Evolutionary conservation across 2,329 filamentous ascomycete genomes (phyloP).

Genomic region (Scedosporium aurantiacum): DNA sequence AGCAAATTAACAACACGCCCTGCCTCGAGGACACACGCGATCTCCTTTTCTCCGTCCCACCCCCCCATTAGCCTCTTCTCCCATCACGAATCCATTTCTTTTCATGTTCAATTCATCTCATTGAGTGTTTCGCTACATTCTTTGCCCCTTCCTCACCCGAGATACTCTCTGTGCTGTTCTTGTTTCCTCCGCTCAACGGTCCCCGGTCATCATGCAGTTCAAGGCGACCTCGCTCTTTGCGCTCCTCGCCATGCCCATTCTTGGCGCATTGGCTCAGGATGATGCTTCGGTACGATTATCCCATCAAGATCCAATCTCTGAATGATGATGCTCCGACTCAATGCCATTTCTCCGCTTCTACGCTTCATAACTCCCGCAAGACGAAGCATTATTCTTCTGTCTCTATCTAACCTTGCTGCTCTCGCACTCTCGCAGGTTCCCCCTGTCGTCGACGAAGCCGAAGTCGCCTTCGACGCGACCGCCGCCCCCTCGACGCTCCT

Average conservation of each 20-base stretch:
- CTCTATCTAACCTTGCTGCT: too few species aligned
- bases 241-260: slow-evolving; percentile 57
- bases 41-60: neutral
- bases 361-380: neutral
- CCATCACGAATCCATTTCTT: neutral
- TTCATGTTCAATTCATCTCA: neutral
- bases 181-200: neutral
- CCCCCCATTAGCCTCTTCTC: neutral
- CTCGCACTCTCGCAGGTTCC: neutral
- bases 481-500: slow-evolving; percentile 30
- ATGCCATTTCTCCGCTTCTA: neutral
- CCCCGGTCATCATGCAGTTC: slow-evolving; percentile 53
- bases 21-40: neutral
- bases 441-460: slow-evolving; percentile 6
- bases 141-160: neutral
- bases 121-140: neutral
- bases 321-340: neutral
- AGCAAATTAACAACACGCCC: neutral
- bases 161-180: neutral
- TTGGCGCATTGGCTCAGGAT: slow-evolving; percentile 45
- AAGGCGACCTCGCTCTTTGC: slow-evolving; percentile 57
- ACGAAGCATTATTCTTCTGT: neutral
- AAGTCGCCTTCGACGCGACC: slow-evolving; percentile 7
- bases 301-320: slow-evolving; percentile 6
- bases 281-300: slow-evolving; percentile 35